Base-by-base conservation (phyloP, 257 asterid genomes). In the Forsythia viridissima region DNA sequence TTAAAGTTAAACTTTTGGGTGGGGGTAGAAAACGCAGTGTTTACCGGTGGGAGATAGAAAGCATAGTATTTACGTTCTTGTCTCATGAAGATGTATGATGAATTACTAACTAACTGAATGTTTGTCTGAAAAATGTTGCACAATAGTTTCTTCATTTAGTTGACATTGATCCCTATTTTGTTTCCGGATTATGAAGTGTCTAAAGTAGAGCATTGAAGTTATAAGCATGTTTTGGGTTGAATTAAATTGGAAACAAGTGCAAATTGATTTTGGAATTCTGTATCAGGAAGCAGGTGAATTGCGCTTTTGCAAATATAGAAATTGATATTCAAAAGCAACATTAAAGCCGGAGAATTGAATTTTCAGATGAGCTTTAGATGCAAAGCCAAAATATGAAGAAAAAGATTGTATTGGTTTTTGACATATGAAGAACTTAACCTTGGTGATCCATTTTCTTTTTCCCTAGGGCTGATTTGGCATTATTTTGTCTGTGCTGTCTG, bases 401-500 rank as follows among this genome's bases (percentile, higher is more conserved):
- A 42, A 10, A 21, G 21, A 52, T 13, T 24, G 13, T 21, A 30
- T 63, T 3, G 20, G n/a, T 41, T 15, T 15, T n/a, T 71, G 40
- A 5, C 16, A 21, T 20, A 3, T 20, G 59, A 39, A 30, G 1
- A 44, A 37, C 71, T 39, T 59, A 18, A 70, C 51, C 74, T 39
- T 70, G 36, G 3, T 16, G 8, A 44, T 15, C 20, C 11, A 55
- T 5, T 55, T 55, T 4, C 4, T 44, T 68, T 55, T 18, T 55
- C 46, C 24, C n/a, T 36, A 63, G 57, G 55, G 71, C 82, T 67
- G 55, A 72, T 57, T 48, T 48, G 66, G 46, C 68, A 39, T 70
- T 79, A 76, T 18, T 76, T 76, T 68, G 44, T 43, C 40, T 67
- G 37, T 71, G 36, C 61, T 55, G 77, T 75, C 44, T 44, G 71